A percentile compares a stretch with the other conserved stretches of the same genome.
Evolutionary conservation across 2,329 filamentous ascomycete species (phyloP).

Genomic region (Fonsecaea pugnacius): DNA sequence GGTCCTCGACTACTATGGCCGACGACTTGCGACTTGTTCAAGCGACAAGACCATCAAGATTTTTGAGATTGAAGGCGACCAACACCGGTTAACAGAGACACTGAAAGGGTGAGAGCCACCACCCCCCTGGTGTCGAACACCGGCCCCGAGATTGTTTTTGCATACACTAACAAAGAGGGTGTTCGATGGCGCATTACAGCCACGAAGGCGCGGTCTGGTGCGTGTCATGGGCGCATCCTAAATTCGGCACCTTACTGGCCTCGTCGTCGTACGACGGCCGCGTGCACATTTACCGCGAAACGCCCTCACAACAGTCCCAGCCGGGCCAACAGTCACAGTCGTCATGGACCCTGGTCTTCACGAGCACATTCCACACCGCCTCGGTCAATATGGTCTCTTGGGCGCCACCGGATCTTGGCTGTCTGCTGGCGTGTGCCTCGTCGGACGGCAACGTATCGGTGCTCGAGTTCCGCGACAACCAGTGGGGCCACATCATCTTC

Average conservation of each 20-base stretch:
- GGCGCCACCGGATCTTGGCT: constrained; percentile 96
- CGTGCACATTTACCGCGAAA: constrained; percentile 96
- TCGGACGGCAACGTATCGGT: constrained; percentile 93
- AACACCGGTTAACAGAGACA: constrained; percentile 86
- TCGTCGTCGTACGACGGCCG: constrained; percentile 96
- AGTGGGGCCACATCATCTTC: constrained; percentile 87
- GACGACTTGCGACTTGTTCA: constrained; percentile 93
- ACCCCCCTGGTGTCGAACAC: not conserved
- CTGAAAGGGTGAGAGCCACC: constrained; percentile 74
- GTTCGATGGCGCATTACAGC: constrained; percentile 52
- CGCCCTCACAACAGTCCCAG: constrained; percentile 39
- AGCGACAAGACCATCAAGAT: constrained; percentile 99
- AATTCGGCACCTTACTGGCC: constrained; percentile 97
- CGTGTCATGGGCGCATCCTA: constrained; percentile 96
- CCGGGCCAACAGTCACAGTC: constrained; percentile 49
- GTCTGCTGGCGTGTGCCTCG: constrained; percentile 89
- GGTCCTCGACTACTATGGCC: constrained; percentile 96
- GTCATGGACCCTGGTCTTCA: constrained; percentile 84
- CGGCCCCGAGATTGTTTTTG: not conserved
- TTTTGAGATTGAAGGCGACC: constrained; percentile 94
- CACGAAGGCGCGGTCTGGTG: constrained; percentile 99
- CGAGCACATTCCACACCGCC: constrained; percentile 90
- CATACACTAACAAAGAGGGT: not conserved
- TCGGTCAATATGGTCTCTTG: constrained; percentile 96
- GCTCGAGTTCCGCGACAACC: constrained; percentile 95